A percentile compares a stretch with the other conserved stretches of the same genome.
Evolutionary conservation across 1,139 yeast species (phyloP).

Genomic region (Taphrina pruni): DNA sequence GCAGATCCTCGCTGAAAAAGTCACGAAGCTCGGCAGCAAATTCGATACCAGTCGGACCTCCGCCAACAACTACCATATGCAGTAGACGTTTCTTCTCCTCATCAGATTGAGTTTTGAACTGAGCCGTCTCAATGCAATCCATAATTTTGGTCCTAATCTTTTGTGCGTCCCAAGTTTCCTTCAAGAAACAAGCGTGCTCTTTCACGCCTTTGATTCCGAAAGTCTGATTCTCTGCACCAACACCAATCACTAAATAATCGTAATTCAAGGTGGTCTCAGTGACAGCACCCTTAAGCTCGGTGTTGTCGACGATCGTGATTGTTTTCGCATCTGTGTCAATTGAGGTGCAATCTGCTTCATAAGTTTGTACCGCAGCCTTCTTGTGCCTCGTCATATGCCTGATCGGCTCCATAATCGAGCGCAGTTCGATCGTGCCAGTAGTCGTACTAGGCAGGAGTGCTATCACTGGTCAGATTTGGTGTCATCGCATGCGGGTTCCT

Average conservation of each 20-base stretch:
- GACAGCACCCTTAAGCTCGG: slow-evolving; percentile 64
- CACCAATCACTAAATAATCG: slow-evolving; percentile 67
- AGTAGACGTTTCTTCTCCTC: slow-evolving; percentile 64
- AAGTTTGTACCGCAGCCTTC: slow-evolving; percentile 78
- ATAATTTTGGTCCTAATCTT: slow-evolving; percentile 62
- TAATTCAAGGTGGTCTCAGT: slow-evolving; percentile 65
- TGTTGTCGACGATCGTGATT: slow-evolving; percentile 63
- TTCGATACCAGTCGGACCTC: slow-evolving; percentile 75
- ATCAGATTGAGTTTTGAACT: slow-evolving; percentile 65
- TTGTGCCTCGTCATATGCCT: slow-evolving; percentile 67
- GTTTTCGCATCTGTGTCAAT: slow-evolving; percentile 72
- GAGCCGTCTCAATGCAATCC: slow-evolving; percentile 62
- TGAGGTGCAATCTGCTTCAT: slow-evolving; percentile 89
- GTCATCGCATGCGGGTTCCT: too few species aligned
- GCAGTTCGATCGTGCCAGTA: slow-evolving; percentile 87
- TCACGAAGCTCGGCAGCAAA: slow-evolving; percentile 86
- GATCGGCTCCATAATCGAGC: slow-evolving; percentile 76
- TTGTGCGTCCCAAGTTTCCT: slow-evolving; percentile 70
- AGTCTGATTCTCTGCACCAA: slow-evolving; percentile 68
- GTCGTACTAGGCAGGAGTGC: slow-evolving; percentile 89
- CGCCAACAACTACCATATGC: slow-evolving; percentile 71
- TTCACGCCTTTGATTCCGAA: slow-evolving; percentile 69
- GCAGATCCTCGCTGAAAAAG: slow-evolving; percentile 87
- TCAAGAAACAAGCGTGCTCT: slow-evolving; percentile 62
- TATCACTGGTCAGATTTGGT: slow-evolving; percentile 66